Percentiles rank a stretch among this genome's conserved stretches.
These are phyloP conservation scores for Astrephomene gubernaculifera DNA, from an alignment of 139 green algal species.

Conservation along the genomic window DNA sequence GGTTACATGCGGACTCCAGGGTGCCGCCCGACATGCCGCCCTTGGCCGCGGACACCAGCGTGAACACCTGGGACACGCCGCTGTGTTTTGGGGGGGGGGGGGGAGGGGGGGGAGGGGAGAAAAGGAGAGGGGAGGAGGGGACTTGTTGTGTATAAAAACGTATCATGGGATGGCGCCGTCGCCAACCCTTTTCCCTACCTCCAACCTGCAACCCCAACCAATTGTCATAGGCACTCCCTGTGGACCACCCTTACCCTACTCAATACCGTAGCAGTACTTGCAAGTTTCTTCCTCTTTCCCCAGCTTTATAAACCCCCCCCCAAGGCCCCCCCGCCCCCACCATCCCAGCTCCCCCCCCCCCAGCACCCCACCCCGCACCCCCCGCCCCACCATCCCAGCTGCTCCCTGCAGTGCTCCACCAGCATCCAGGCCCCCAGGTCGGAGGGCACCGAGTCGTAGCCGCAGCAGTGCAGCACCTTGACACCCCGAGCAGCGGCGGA, in stretches of 20 bases:
- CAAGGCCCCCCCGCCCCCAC: too few relatives aligned
- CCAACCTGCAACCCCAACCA: too few relatives aligned
- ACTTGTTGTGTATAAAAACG: too few relatives aligned
- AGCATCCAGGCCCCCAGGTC: conserved; percentile 84
- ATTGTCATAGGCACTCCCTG: too few relatives aligned
- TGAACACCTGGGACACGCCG: conserved; percentile 51
- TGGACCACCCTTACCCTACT: too few relatives aligned
- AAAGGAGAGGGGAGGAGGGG: not conserved
- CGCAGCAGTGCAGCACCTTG: conserved; percentile 81
- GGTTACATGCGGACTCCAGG: conserved; percentile 5
- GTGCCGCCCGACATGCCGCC: conserved; percentile 72
- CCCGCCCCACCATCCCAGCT: conserved; percentile 63
- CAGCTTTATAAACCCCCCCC: too few relatives aligned
- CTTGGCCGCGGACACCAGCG: conserved; percentile 40
- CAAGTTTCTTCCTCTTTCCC: too few relatives aligned
- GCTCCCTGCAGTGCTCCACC: conserved; percentile 60
- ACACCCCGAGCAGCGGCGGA: conserved; percentile 65
- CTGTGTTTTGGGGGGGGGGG: too few relatives aligned
- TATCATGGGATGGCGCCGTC: too few relatives aligned
- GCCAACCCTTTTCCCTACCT: too few relatives aligned
- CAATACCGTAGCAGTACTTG: too few relatives aligned
- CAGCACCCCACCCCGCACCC: not conserved
- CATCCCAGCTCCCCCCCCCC: too few relatives aligned
- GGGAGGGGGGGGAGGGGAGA: not conserved
- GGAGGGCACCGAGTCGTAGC: conserved; percentile 90